Conservation (phyloP, 257 asterid genomes). For the Nicotiana knightiana region DNA sequence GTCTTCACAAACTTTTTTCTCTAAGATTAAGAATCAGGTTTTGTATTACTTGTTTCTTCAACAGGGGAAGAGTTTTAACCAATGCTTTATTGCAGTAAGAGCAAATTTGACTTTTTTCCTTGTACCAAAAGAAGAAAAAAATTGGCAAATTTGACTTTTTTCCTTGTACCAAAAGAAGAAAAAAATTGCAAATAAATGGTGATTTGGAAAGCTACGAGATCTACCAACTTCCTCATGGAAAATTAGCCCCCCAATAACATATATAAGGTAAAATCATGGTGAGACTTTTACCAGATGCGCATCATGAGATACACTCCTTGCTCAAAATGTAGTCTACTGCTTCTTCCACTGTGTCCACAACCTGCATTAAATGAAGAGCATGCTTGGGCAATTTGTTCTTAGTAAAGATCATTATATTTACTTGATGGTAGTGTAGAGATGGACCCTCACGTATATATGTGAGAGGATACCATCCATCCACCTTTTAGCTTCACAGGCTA, state of each 20-base stretch:
- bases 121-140: background rate
- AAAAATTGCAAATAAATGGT: background rate
- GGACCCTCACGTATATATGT: background rate
- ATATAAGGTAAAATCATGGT: background rate
- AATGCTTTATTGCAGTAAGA: background rate
- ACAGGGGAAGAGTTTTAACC: background rate
- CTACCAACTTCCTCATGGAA: background rate
- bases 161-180: background rate
- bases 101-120: background rate
- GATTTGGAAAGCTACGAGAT: background rate
- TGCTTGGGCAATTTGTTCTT: background rate
- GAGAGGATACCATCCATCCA: background rate
- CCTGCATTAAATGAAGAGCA: conserved; percentile 37
- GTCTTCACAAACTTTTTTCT: background rate
- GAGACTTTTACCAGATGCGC: background rate
- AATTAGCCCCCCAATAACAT: background rate
- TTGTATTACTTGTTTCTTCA: background rate
- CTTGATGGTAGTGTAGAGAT: background rate
- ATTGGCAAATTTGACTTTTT: background rate
- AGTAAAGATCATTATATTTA: background rate
- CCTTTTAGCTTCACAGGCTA: background rate
- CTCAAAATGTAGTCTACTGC: conserved; percentile 77
- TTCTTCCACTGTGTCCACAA: conserved; percentile 79
- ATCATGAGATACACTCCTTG: conserved; percentile 37
- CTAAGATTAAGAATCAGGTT: background rate